Percentiles rank a stretch among this genome's conserved stretches.
These are phyloP conservation scores for Penicillium oxalicum DNA, from an alignment of 2,329 filamentous ascomycete species.

Conservation along the genomic window DNA sequence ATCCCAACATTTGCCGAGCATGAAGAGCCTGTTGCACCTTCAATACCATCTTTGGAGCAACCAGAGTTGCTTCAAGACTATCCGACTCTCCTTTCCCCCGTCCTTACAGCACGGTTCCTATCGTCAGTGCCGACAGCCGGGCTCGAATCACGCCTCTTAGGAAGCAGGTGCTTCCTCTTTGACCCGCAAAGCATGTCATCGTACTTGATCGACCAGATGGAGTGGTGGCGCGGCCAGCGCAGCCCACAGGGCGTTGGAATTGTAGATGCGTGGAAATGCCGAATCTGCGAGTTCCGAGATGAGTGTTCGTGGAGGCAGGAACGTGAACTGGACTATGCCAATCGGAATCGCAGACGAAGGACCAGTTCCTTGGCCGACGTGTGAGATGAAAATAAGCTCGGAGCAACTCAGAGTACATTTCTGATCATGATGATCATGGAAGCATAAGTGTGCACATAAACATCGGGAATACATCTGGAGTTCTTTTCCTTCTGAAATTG, in stretches of 20 bases:
- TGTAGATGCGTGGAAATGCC: slow-evolving; percentile 84
- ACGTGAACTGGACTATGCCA: slow-evolving; percentile 56
- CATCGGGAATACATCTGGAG: too few relatives aligned
- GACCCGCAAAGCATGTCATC: slow-evolving; percentile 56
- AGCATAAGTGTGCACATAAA: too few relatives aligned
- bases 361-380: slow-evolving; percentile 8
- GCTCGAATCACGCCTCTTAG: slow-evolving; percentile 37
- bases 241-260: slow-evolving; percentile 68
- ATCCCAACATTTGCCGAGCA: slow-evolving; percentile 20
- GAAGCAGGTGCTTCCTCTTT: slow-evolving; percentile 59
- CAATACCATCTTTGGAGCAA: slow-evolving; percentile 30
- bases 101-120: slow-evolving; percentile 42
- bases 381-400: background rate
- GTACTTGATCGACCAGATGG: slow-evolving; percentile 65
- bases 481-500: too few relatives aligned
- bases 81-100: slow-evolving; percentile 39
- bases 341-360: slow-evolving; percentile 26
- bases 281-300: slow-evolving; percentile 74
- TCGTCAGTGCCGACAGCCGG: slow-evolving; percentile 29
- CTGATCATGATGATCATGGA: too few relatives aligned
- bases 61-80: slow-evolving; percentile 31
- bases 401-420: background rate
- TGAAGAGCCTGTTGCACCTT: slow-evolving; percentile 20
- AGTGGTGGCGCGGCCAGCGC: slow-evolving; percentile 82
- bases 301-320: slow-evolving; percentile 70